Evolutionary conservation across 2,329 filamentous ascomycete genomes (phyloP).

Genomic region (Penicillium capsulatum): DNA sequence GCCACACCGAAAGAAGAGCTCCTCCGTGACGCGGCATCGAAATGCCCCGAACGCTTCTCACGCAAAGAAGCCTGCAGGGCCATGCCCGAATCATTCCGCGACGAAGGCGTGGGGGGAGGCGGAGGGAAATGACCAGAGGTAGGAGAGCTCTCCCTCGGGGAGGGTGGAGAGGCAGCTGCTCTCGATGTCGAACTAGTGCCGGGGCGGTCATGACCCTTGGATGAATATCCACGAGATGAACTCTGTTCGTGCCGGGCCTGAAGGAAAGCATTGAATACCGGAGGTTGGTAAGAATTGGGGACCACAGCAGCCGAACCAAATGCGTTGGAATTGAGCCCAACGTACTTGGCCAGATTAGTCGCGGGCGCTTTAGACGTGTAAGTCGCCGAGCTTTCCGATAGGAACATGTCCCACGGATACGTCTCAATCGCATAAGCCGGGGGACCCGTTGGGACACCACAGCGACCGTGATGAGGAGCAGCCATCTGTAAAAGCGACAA

Average conservation of each 20-base stretch:
- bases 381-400: slow-evolving; percentile 75
- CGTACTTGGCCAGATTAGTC: slow-evolving; percentile 77
- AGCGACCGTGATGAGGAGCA: slow-evolving; percentile 83
- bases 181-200: slow-evolving; percentile 62
- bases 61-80: slow-evolving; percentile 78
- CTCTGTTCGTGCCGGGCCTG: slow-evolving; percentile 65
- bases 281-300: slow-evolving; percentile 50
- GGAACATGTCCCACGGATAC: slow-evolving; percentile 84
- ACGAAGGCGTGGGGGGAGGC: slow-evolving; percentile 72
- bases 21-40: slow-evolving; percentile 73
- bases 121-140: slow-evolving; percentile 73
- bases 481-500: slow-evolving; percentile 82
- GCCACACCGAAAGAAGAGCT: slow-evolving; percentile 89
- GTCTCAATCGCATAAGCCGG: slow-evolving; percentile 91
- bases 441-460: slow-evolving; percentile 79
- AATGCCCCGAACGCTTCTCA: slow-evolving; percentile 92
- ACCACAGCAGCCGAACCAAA: slow-evolving; percentile 66
- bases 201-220: slow-evolving; percentile 60
- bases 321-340: slow-evolving; percentile 80
- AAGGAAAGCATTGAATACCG: slow-evolving; percentile 88
- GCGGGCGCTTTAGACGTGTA: slow-evolving; percentile 68
- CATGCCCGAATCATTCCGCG: slow-evolving; percentile 86
- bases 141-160: slow-evolving; percentile 62
- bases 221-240: slow-evolving; percentile 40
- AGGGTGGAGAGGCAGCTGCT: slow-evolving; percentile 51